Conservation (phyloP, 75 land plant species). For the Cryptomeria japonica region DNA sequence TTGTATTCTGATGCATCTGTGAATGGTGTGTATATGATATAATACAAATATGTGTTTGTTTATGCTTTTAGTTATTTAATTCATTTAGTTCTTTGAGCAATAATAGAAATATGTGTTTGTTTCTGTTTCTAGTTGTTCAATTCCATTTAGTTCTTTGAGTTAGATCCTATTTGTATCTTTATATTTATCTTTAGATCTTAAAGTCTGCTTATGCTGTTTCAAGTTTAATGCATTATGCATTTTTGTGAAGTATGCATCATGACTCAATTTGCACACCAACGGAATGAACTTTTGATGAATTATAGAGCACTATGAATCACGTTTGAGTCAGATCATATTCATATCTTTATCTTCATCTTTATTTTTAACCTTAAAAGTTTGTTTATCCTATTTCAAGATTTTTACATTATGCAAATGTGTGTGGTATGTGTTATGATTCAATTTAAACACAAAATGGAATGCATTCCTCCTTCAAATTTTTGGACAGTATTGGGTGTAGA, state of each 20-base stretch:
- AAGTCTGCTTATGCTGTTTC: background rate
- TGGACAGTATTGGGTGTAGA: background rate
- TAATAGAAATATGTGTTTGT: too few species aligned
- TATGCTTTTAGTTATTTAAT: background rate
- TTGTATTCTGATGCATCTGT: background rate
- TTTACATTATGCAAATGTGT: background rate
- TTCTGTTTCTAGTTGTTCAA: background rate
- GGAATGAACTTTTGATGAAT: background rate
- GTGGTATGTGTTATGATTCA: background rate
- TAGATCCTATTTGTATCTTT: background rate
- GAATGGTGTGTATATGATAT: background rate
- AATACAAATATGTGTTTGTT: background rate
- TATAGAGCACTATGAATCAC: background rate
- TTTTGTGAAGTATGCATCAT: background rate
- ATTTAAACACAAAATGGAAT: background rate
- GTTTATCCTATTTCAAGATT: background rate
- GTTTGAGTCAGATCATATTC: background rate
- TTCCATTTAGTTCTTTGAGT: background rate
- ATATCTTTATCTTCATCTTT: background rate
- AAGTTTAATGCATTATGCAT: background rate
- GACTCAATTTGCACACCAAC: background rate
- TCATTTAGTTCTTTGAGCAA: background rate
- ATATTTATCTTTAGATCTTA: background rate
- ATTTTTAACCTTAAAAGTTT: background rate
- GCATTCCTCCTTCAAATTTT: background rate